phyloP scores from a whole-genome alignment of 2,329 filamentous ascomycete genomes.

The Gnomoniopsis smithogilvyi region DNA sequence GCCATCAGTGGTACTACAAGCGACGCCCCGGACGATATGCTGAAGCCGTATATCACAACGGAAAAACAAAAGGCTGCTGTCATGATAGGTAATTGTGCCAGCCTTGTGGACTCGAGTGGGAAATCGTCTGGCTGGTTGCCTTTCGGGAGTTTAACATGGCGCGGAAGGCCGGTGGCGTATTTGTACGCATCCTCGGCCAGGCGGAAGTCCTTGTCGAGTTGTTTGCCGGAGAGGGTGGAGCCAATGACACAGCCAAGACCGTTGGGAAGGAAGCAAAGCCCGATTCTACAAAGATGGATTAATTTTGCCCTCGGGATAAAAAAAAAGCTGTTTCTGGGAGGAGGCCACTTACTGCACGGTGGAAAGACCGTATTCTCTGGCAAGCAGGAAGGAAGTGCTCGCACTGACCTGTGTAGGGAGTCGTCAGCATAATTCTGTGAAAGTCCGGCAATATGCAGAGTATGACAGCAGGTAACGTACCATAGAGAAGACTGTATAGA shows the following conservation, averaged over 20 bases:
- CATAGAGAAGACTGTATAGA: constrained; percentile 32
- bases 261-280: constrained; percentile 29
- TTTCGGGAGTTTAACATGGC: background rate
- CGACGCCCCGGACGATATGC: constrained; percentile 32
- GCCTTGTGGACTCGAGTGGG: background rate
- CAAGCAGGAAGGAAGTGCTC: constrained; percentile 31
- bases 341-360: background rate
- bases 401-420: constrained; percentile 24
- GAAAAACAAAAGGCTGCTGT: background rate
- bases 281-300: constrained; percentile 26
- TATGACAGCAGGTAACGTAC: background rate
- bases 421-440: background rate
- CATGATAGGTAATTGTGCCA: background rate
- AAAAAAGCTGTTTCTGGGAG: too few relatives aligned
- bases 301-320: background rate
- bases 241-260: constrained; percentile 30
- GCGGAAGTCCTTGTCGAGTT: constrained; percentile 28
- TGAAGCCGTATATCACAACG: constrained; percentile 31
- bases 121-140: background rate
- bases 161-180: background rate
- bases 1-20: constrained; percentile 28
- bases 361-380: constrained; percentile 20
- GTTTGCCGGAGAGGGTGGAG: constrained; percentile 25
- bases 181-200: background rate
- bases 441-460: background rate